Percentiles rank a stretch among this genome's conserved stretches.
Conservation (phyloP, 1,284 basidiomycete genomes). For the Volvariella volvacea region DNA sequence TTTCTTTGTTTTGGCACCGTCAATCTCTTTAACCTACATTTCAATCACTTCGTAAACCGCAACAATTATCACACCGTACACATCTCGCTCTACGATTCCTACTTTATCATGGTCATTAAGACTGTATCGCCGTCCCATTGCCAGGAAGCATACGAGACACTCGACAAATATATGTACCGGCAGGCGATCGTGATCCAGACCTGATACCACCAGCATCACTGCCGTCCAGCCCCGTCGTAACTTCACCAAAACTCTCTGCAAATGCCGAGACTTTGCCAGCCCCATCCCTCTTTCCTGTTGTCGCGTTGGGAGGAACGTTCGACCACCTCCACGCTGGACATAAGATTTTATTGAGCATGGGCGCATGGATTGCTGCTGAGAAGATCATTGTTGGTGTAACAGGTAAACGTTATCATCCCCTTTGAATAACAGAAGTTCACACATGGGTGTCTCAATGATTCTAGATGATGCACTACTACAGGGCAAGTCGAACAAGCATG, state of each 20-base stretch:
- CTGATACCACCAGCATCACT: constrained; percentile 7
- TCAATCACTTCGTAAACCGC: neutral
- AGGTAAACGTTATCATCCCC: constrained; percentile 50
- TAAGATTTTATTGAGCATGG: constrained; percentile 94
- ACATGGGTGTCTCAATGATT: neutral
- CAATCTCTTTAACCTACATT: too few species aligned
- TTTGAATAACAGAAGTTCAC: constrained; percentile 8
- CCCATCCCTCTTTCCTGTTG: constrained; percentile 41
- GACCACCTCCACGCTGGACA: constrained; percentile 98
- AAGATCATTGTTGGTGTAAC: constrained; percentile 91
- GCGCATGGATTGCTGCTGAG: constrained; percentile 69
- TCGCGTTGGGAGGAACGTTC: constrained; percentile 73
- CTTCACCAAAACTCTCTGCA: constrained; percentile 1
- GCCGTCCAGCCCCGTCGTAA: constrained; percentile 6
- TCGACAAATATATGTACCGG: constrained; percentile 25
- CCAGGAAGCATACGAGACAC: constrained; percentile 27
- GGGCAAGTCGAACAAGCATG: constrained; percentile 66
- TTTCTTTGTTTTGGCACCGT: neutral
- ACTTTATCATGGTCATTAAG: constrained; percentile 13
- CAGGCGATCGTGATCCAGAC: constrained; percentile 17
- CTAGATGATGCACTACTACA: constrained; percentile 68
- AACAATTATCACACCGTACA: neutral
- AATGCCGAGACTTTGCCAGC: neutral
- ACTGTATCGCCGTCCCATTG: constrained; percentile 32
- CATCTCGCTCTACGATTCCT: neutral